A percentile compares a stretch with the other conserved stretches of the same genome.
phyloP scores from a whole-genome alignment of 2,329 filamentous ascomycete species.

The Zalaria sp. region DNA sequence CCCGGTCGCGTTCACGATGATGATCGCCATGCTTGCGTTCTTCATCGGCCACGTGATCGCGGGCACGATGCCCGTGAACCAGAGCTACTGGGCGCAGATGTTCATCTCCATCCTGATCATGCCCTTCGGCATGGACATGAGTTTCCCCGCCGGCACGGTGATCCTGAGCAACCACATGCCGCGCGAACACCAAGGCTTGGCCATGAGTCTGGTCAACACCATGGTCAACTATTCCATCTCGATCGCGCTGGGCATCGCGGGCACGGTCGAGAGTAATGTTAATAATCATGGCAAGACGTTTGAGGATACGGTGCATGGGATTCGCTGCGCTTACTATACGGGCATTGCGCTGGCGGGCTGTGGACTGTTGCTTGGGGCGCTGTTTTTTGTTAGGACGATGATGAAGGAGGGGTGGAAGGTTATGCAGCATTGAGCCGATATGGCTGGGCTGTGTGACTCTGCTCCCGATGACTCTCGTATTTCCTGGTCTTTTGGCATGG shows the following conservation, averaged over 20 bases:
- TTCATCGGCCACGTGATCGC: slow-evolving; percentile 17
- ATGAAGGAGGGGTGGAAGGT: slow-evolving; percentile 7
- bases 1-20: slow-evolving; percentile 22
- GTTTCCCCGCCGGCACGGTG: slow-evolving; percentile 14
- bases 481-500: no score
- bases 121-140: slow-evolving; percentile 21
- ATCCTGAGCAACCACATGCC: slow-evolving; percentile 15
- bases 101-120: slow-evolving; percentile 22
- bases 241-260: slow-evolving; percentile 10
- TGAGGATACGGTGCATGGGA: slow-evolving; percentile 7
- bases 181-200: slow-evolving; percentile 15
- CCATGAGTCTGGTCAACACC: slow-evolving; percentile 11
- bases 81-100: slow-evolving; percentile 22
- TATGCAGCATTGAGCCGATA: slow-evolving; percentile 1
- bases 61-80: slow-evolving; percentile 17
- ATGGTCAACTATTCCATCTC: slow-evolving; percentile 16
- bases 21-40: slow-evolving; percentile 22
- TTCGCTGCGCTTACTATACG: slow-evolving; percentile 12
- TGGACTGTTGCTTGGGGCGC: slow-evolving; percentile 8
- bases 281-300: slow-evolving; percentile 4
- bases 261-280: slow-evolving; percentile 9
- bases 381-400: slow-evolving; percentile 10
- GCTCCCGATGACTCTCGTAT: no score
- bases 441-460: no score
- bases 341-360: slow-evolving; percentile 11